Conservation (phyloP, 2,329 filamentous ascomycete species). For the Aspergillus fructus region DNA sequence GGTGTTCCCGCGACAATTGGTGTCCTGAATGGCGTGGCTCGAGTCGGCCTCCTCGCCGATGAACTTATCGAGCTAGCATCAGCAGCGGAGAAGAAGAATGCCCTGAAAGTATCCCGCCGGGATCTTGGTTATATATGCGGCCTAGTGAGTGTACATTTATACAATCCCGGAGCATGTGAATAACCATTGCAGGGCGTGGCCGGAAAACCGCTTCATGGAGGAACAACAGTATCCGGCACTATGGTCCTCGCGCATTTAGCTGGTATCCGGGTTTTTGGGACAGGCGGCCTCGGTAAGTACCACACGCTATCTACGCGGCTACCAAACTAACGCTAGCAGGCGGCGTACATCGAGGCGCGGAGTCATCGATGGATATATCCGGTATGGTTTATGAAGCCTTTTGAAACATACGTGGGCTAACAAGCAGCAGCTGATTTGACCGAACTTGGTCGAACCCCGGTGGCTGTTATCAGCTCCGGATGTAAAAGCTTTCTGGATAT, state of each 20-base stretch:
- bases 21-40: constrained; percentile 77
- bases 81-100: constrained; percentile 63
- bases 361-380: constrained; percentile 87
- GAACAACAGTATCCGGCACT: constrained; percentile 90
- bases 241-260: constrained; percentile 85
- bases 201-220: constrained; percentile 73
- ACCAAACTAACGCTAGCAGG: constrained; percentile 41
- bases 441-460: constrained; percentile 83
- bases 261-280: constrained; percentile 90
- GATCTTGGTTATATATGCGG: constrained; percentile 82
- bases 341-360: constrained; percentile 86
- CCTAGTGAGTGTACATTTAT: constrained; percentile 53
- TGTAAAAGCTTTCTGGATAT: constrained; percentile 98
- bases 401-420: not conserved
- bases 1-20: constrained; percentile 89
- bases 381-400: constrained; percentile 24
- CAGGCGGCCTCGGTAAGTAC: constrained; percentile 71
- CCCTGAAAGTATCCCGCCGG: constrained; percentile 80
- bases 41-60: constrained; percentile 70
- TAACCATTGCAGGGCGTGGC: constrained; percentile 54
- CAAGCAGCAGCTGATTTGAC: constrained; percentile 72
- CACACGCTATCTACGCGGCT: not conserved
- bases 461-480: constrained; percentile 85
- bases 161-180: not conserved
- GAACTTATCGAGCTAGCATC: constrained; percentile 71